Evolutionary conservation across 176 grass and related monocot genomes (phyloP), one percentile per base, ranked within the genome.

Genomic region (Triticum aestivum): DNA sequence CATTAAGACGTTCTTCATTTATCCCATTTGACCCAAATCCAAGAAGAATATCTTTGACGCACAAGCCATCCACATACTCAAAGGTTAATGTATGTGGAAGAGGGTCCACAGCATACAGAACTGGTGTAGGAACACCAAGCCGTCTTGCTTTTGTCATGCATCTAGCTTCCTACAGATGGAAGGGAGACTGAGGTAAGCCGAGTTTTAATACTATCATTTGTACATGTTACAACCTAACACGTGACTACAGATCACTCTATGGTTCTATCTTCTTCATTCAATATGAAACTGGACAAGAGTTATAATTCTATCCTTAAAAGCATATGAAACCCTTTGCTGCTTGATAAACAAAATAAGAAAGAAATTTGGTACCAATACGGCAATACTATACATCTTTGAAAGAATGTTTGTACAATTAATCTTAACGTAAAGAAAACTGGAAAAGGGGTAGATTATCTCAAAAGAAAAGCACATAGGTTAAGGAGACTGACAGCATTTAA

Each of bases 111-210:
- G 90, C 96, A 94, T 96, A 98, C 18, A 98, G 82, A 86, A 91
- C 91, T 65, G 96, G 96, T 45, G 96, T 96, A 66, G 92, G 82
- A 85, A 96, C 93, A 89, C 93, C 96, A 89, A 98, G 90, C 77
- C 79, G 69, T 78, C 96, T 94, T 81, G 96, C 91, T 94, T 98
- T 98, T 82, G 96, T 98, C 84, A 94, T 96, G 93, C 96, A 96
- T 64, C 91, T 89, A 89, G 92, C 96, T 90, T 98, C 96, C 96
- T 98, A 84, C 39, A 66, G 3, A 79, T 77, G 24, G 49, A 77
- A 71, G 62, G 49, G 3, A 15, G 67, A 89, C 12, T 9, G 86
- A 78, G 12, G 9, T 79, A 72, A 87, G 85, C 1, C n/a, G 2
- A 82, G 74, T 51, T 84, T 71, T 42, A 42, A 42, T 42, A 37